phyloP scores from a whole-genome alignment of 2,329 filamentous ascomycete species.

The Penicillium corylophilum region DNA sequence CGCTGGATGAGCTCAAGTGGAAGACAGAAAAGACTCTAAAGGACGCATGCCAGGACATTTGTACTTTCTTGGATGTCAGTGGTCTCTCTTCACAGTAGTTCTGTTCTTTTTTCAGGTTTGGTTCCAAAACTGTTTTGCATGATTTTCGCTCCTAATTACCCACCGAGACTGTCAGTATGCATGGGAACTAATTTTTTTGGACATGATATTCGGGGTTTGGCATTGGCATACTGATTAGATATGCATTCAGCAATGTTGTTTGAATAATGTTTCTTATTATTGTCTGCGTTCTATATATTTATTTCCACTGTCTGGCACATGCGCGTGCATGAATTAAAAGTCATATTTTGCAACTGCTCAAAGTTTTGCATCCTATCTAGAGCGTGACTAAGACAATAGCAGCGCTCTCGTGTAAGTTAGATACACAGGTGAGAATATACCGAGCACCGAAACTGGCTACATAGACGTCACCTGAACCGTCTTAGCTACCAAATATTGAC shows the following conservation, averaged over 20 bases:
- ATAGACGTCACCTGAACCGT: too few species aligned
- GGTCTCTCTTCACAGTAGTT: constrained; percentile 25
- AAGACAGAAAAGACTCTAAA: constrained; percentile 39
- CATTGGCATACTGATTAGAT: constrained; percentile 9
- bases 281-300: neutral
- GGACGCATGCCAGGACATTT: constrained; percentile 40
- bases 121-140: neutral
- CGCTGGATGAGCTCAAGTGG: constrained; percentile 56
- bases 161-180: neutral
- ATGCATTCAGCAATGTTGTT: constrained; percentile 8
- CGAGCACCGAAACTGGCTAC: too few species aligned
- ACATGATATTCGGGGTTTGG: constrained; percentile 4
- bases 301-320: neutral
- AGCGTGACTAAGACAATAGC: too few species aligned
- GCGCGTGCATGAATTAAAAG: neutral
- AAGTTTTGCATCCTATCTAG: neutral
- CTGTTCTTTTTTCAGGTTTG: neutral
- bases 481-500: too few species aligned
- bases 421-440: too few species aligned
- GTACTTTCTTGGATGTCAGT: constrained; percentile 37
- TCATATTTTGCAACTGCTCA: neutral
- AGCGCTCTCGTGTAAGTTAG: too few species aligned
- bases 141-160: neutral
- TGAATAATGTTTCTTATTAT: neutral
- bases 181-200: neutral